Base-by-base conservation (phyloP, 495 filamentous ascomycete genomes). In the Hypoxylon rickii region DNA sequence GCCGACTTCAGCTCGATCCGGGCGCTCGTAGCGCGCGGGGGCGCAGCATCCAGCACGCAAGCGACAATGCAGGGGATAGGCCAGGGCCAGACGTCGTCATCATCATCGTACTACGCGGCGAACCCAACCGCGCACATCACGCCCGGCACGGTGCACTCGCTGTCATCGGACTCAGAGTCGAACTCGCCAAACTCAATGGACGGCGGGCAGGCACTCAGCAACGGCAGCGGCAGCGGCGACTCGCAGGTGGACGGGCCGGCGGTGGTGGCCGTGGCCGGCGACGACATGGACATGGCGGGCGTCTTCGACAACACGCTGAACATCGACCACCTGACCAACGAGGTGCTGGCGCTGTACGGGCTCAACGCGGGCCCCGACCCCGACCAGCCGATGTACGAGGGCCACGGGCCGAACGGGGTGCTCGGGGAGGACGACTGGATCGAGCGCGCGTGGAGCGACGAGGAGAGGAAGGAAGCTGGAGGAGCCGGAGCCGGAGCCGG, bases 1-100 rank as follows among this genome's bases (percentile, higher is more conserved):
- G 65, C 62, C 4, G 68, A 67, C 42, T 63, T 64, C 44, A 66
- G 63, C 48, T 58, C 65, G 3, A 66, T 70, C 36, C 22, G 61
- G n/a, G 58, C 53, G 3, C 58, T 69, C 15, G 49, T 66, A 13
- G 40, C 51, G 3, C 46, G 54, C 15, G 41, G 59, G 4, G 52
- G 44, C 15, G 10, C 42, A 7, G 32, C 15, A 7, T 17, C 60
- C 22, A 12, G 31, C 12, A 15, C 47, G 13, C 29, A 41, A 7
- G 33, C 13, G 18, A 18, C 39, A 11, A 4, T 29, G 16, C 56
- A 55, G 8, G 43, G n/a, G n/a, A n/a, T n/a, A n/a, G n/a, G n/a
- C n/a, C n/a, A n/a, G n/a, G n/a, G n/a, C n/a, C n/a, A n/a, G n/a
- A n/a, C n/a, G n/a, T n/a, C n/a, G n/a, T 11, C 40, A 38, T 12